Percentiles rank a stretch among this genome's conserved stretches.
Conservation (phyloP, 108 stramenopile species). For the Cyclotella distinguenda region DNA sequence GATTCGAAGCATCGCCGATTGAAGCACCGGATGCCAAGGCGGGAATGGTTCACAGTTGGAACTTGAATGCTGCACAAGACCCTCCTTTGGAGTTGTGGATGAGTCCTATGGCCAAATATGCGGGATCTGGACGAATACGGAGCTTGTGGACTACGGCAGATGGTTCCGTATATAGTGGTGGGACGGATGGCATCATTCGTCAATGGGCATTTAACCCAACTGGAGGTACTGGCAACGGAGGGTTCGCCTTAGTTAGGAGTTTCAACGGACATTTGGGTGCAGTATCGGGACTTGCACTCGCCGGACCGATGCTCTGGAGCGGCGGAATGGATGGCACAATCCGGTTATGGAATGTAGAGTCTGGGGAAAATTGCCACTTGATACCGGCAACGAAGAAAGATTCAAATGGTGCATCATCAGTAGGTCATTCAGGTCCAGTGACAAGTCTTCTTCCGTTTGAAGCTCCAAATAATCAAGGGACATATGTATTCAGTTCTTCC, state of each 20-base stretch:
- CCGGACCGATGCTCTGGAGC: slow-evolving; percentile 61
- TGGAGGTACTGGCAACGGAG: slow-evolving; percentile 37
- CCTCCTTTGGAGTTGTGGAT: slow-evolving; percentile 85
- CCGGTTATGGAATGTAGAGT: slow-evolving; percentile 73
- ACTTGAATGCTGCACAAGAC: slow-evolving; percentile 60
- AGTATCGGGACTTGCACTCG: slow-evolving; percentile 66
- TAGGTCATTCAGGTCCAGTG: slow-evolving; percentile 72
- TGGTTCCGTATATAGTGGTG: slow-evolving; percentile 60
- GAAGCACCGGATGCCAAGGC: slow-evolving; percentile 56
- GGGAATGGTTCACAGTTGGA: slow-evolving; percentile 87
- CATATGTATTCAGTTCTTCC: slow-evolving; percentile 72
- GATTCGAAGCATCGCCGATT: slow-evolving; percentile 63
- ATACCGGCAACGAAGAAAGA: slow-evolving; percentile 41
- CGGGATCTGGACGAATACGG: slow-evolving; percentile 53
- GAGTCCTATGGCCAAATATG: slow-evolving; percentile 63
- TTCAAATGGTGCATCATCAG: slow-evolving; percentile 16
- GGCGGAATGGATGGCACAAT: slow-evolving; percentile 71
- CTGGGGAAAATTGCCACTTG: slow-evolving; percentile 32
- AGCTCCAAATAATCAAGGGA: slow-evolving; percentile 43
- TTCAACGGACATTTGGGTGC: slow-evolving; percentile 77
- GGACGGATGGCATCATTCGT: slow-evolving; percentile 67
- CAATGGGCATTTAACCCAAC: slow-evolving; percentile 65
- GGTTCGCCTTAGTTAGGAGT: slow-evolving; percentile 56
- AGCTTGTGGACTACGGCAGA: slow-evolving; percentile 58
- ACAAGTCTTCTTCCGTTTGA: slow-evolving; percentile 65